phyloP scores from a whole-genome alignment of 257 asterid species.

The Lavandula angustifolia region DNA sequence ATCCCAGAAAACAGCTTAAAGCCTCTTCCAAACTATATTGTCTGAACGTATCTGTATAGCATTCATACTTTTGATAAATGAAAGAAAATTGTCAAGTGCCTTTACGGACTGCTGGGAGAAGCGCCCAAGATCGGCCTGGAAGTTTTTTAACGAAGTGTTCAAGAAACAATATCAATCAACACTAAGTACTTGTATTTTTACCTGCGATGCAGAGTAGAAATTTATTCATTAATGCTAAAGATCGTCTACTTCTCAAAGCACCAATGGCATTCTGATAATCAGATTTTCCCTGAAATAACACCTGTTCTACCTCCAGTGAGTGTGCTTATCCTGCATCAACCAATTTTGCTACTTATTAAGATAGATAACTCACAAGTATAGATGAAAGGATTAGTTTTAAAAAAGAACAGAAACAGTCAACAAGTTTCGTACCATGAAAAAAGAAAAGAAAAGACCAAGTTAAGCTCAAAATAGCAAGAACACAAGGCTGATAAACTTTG shows the following conservation, averaged over 20 bases:
- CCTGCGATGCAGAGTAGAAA: constrained; percentile 88
- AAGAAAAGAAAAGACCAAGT: too few species aligned
- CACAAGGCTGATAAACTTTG: too few species aligned
- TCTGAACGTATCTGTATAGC: too few species aligned
- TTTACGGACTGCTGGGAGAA: constrained; percentile 85
- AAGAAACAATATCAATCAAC: not conserved
- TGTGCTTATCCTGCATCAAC: constrained; percentile 89
- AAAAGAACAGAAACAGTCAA: constrained; percentile 6
- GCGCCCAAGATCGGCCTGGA: constrained; percentile 97
- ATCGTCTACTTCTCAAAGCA: constrained; percentile 13
- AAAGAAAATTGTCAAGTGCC: constrained; percentile 42
- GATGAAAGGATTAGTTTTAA: not conserved
- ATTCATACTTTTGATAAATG: not conserved
- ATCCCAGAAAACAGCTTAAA: too few species aligned
- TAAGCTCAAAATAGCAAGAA: too few species aligned
- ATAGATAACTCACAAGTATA: not conserved
- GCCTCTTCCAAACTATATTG: too few species aligned
- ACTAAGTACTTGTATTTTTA: constrained; percentile 28
- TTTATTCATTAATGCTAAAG: constrained; percentile 1
- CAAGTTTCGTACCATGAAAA: not conserved
- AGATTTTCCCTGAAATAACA: constrained; percentile 82
- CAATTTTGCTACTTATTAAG: not conserved
- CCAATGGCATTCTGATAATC: constrained; percentile 82
- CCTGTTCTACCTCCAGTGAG: constrained; percentile 87
- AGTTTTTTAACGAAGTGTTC: constrained; percentile 5